Percentiles rank a stretch among this genome's conserved stretches.
Conservation (phyloP, 2,329 filamentous ascomycete species). For the Phyllosticta paracitricarpa region DNA sequence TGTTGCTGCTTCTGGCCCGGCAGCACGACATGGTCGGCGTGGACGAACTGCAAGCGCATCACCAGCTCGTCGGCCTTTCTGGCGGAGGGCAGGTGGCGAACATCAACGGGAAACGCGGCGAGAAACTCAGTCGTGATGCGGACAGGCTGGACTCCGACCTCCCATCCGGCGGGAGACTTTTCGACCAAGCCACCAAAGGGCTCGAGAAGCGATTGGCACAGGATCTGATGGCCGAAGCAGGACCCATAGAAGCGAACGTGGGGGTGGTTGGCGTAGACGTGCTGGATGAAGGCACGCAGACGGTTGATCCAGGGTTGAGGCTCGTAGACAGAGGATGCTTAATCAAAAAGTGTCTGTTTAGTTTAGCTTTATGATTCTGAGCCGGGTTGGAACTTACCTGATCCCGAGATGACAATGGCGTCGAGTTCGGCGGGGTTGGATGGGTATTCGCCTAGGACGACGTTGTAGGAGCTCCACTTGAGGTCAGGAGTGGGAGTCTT, state of each 20-base stretch:
- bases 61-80: constrained; percentile 4
- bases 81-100: constrained; percentile 27
- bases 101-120: constrained; percentile 32
- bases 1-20: constrained; percentile 25
- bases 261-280: constrained; percentile 43
- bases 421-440: constrained; percentile 20
- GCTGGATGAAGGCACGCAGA: constrained; percentile 42
- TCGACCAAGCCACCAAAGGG: constrained; percentile 43
- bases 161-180: constrained; percentile 36
- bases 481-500: constrained; percentile 12
- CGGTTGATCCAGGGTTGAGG: constrained; percentile 22
- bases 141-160: constrained; percentile 41
- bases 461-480: constrained; percentile 27
- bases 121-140: constrained; percentile 27
- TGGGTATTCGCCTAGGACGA: constrained; percentile 28
- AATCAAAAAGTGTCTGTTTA: neutral
- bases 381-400: constrained; percentile 12
- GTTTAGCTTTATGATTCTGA: neutral
- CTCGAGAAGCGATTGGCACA: constrained; percentile 46
- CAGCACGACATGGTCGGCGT: constrained; percentile 27
- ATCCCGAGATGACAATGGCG: constrained; percentile 32
- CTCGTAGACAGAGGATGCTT: neutral
- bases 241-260: constrained; percentile 33
- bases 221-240: constrained; percentile 36
- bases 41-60: constrained; percentile 30